Percentiles rank a stretch among this genome's conserved stretches.
Conservation (phyloP, 2,329 filamentous ascomycete genomes). For the Helotiales sp. region DNA sequence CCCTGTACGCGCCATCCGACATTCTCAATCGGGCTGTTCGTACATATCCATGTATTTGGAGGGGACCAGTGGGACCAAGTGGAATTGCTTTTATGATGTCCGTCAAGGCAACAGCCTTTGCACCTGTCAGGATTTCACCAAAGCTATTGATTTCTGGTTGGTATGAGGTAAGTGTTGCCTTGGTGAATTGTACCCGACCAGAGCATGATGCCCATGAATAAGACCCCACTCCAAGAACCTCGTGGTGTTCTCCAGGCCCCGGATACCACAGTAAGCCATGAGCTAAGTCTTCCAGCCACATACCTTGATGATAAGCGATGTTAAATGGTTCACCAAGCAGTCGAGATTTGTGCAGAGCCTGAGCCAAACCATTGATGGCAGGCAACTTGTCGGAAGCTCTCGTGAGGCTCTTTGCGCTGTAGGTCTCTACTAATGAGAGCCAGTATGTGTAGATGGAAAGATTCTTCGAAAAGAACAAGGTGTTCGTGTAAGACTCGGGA, state of each 20-base stretch:
- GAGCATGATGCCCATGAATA: neutral
- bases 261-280: neutral
- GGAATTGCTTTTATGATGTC: too few relatives aligned
- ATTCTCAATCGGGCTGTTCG: too few relatives aligned
- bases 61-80: too few relatives aligned
- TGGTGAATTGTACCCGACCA: neutral
- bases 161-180: too few relatives aligned
- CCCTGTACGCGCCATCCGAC: too few relatives aligned
- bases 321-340: neutral
- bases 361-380: neutral
- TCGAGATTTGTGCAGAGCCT: neutral
- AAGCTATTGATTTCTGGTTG: too few relatives aligned
- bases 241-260: neutral
- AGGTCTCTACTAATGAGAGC: neutral
- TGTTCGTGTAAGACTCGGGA: neutral
- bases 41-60: too few relatives aligned
- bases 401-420: neutral
- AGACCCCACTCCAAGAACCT: neutral
- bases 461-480: neutral
- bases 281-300: neutral
- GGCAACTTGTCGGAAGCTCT: neutral
- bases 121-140: too few relatives aligned
- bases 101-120: too few relatives aligned
- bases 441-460: neutral
- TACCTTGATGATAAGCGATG: neutral